Percentiles rank a stretch among this genome's conserved stretches.
Conservation (phyloP, 1,139 yeast genomes). For the Diutina neorugosa region DNA sequence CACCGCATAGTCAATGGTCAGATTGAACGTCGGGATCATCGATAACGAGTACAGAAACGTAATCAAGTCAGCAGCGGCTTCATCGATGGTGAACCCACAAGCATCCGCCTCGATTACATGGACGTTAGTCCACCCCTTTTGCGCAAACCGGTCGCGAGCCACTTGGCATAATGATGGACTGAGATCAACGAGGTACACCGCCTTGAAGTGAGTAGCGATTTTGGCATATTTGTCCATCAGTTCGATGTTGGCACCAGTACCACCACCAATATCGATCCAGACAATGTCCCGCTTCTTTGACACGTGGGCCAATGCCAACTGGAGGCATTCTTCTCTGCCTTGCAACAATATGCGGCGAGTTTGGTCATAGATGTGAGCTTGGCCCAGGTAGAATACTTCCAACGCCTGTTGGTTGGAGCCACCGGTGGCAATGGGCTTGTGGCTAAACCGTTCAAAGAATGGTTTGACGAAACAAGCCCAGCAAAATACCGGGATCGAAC, state of each 20-base stretch:
- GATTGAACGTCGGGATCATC: slow-evolving; percentile 75
- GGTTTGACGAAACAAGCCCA: slow-evolving; percentile 66
- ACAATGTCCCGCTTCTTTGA: slow-evolving; percentile 32
- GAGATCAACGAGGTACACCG: slow-evolving; percentile 61
- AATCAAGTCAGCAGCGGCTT: slow-evolving; percentile 41
- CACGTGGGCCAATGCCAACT: slow-evolving; percentile 43
- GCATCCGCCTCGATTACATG: slow-evolving; percentile 68
- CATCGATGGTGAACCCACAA: slow-evolving; percentile 46
- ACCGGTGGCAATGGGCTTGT: slow-evolving; percentile 12
- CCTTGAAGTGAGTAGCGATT: slow-evolving; percentile 40
- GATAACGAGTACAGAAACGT: slow-evolving; percentile 73
- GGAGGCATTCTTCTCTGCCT: slow-evolving; percentile 59
- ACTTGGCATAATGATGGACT: slow-evolving; percentile 67
- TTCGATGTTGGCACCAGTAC: slow-evolving; percentile 76
- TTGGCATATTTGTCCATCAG: slow-evolving; percentile 50
- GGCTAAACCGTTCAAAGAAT: slow-evolving; percentile 28
- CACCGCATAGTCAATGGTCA: slow-evolving; percentile 64
- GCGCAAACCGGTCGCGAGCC: slow-evolving; percentile 46
- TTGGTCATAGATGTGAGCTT: slow-evolving; percentile 63
- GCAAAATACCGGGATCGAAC: slow-evolving; percentile 23
- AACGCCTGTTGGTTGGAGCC: slow-evolving; percentile 52
- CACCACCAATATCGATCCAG: slow-evolving; percentile 84
- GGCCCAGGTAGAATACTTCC: slow-evolving; percentile 63
- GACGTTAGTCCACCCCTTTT: slow-evolving; percentile 33
- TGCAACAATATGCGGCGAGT: slow-evolving; percentile 54